Evolutionary conservation across 768 basidiomycete species (phyloP), one percentile per base, ranked within the genome.

Genomic region (Termitomyces sp.): DNA sequence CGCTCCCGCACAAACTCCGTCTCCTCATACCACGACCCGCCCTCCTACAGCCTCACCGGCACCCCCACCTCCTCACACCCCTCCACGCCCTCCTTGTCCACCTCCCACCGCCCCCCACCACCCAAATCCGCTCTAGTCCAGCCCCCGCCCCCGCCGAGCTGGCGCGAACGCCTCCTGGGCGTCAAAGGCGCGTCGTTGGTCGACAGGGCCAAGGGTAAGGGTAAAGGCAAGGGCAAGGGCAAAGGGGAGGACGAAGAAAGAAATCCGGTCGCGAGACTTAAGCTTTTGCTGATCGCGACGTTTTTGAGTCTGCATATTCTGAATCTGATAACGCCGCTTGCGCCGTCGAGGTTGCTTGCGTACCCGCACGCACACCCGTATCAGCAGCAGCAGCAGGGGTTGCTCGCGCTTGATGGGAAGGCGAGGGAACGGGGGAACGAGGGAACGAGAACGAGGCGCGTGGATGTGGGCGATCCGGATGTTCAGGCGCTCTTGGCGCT

Each of bases 221-320:
- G n/a, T n/a, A n/a, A n/a, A n/a, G n/a, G n/a, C n/a, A n/a, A n/a
- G n/a, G n/a, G n/a, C n/a, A n/a, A n/a, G n/a, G n/a, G n/a, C 28
- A 28, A 28, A 28, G 28, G 4, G 28, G 28, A 28, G 4, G 46
- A 58, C 18, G 71, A 76, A 33, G 78, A 68, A 67, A 59, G 16
- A 55, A 91, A 91, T 70, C 96, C 96, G 0, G 89, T 94, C 32
- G 88, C 90, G 3, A 77, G 94, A 42, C 80, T 99, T 62, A 98
- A 98, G 75, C 81, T 98, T 16, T 84, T 97, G 60, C 79, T 98
- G 68, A 93, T 99, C 66, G 88, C 88, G 18, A 89, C 95, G 3
- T 99, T 98, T 84, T 81, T 96, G 65, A 87, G 87, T 0, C 77
- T 99, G 2, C 97, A 99, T 67, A 85, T 95, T 58, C 83, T 97